phyloP scores from a whole-genome alignment of 176 grass and related monocot species.

The Poa pratensis region DNA sequence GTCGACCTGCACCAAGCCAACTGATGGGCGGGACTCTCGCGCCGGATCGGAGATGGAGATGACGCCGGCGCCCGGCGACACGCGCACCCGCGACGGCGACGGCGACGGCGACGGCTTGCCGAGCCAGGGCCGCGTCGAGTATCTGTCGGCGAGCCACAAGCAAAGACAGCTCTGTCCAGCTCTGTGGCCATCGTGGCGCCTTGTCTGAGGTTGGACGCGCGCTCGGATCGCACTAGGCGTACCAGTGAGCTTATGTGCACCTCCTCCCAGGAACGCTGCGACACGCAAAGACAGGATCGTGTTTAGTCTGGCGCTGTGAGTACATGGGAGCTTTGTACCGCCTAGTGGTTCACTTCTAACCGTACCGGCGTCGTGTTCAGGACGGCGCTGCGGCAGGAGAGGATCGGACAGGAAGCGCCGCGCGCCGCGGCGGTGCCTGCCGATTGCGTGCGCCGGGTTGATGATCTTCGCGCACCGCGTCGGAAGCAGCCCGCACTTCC shows the following conservation, averaged over 20 bases:
- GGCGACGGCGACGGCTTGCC: no score
- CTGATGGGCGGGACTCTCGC: no score
- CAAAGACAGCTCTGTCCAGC: no score
- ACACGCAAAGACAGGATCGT: background rate
- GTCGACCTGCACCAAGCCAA: no score
- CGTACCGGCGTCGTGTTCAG: slow-evolving; percentile 34
- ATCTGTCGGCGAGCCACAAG: no score
- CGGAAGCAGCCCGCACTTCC: slow-evolving; percentile 70
- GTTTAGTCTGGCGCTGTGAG: no score
- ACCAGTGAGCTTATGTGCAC: slow-evolving; percentile 59
- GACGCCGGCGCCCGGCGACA: no score
- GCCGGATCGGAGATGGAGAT: no score
- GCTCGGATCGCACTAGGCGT: slow-evolving; percentile 36
- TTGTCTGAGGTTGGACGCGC: slow-evolving; percentile 9
- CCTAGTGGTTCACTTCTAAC: slow-evolving; percentile 6
- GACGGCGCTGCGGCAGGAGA: slow-evolving; percentile 34
- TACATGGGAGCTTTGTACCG: background rate
- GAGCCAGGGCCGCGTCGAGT: no score
- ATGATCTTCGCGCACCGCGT: slow-evolving; percentile 63
- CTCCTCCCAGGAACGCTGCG: slow-evolving; percentile 76
- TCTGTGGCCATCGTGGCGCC: slow-evolving; percentile 35
- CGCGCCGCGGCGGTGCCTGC: background rate
- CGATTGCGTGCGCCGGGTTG: slow-evolving; percentile 59
- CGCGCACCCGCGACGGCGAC: no score
- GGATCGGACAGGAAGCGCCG: slow-evolving; percentile 35